Percentiles rank a stretch among this genome's conserved stretches.
Evolutionary conservation across 805 yeast genomes (phyloP).

Genomic region (Pichia scutulata): DNA sequence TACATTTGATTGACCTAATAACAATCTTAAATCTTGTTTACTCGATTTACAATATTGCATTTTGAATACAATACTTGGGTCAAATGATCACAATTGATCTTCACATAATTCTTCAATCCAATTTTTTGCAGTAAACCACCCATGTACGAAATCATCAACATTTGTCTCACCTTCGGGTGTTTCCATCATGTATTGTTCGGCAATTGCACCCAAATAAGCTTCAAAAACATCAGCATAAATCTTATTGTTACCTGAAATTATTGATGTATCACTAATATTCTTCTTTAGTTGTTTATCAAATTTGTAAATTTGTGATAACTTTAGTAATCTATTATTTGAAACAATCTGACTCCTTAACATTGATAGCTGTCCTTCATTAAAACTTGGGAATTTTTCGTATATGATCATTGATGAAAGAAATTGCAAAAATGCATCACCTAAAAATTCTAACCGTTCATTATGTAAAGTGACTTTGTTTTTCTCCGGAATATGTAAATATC

Average conservation of each 20-base stretch:
- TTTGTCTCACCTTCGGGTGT: constrained; percentile 47
- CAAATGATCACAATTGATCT: constrained; percentile 17
- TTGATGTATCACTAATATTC: constrained; percentile 31
- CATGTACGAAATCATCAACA: constrained; percentile 26
- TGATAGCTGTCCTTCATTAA: constrained; percentile 76
- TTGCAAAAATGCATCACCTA: constrained; percentile 83
- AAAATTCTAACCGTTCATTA: constrained; percentile 82
- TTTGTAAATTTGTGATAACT: constrained; percentile 63
- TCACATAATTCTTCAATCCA: constrained; percentile 50
- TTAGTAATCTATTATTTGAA: constrained; percentile 60
- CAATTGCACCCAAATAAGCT: constrained; percentile 86
- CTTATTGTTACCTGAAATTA: constrained; percentile 53
- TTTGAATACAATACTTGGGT: constrained; percentile 10
- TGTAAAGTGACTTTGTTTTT: constrained; percentile 52
- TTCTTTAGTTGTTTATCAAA: constrained; percentile 50
- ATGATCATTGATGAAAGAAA: constrained; percentile 61
- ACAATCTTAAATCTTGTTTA: constrained; percentile 61
- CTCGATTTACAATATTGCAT: constrained; percentile 13
- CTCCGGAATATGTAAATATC: constrained; percentile 45
- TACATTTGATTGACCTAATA: constrained; percentile 40
- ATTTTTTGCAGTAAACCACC: constrained; percentile 38
- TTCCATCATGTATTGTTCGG: constrained; percentile 31
- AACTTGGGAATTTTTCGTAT: constrained; percentile 58
- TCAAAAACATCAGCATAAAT: constrained; percentile 86
- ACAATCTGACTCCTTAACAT: constrained; percentile 62